Evolutionary conservation across 768 basidiomycete genomes (phyloP), one percentile per base, ranked within the genome.

Genomic region (Goffeauzyma gilvescens): DNA sequence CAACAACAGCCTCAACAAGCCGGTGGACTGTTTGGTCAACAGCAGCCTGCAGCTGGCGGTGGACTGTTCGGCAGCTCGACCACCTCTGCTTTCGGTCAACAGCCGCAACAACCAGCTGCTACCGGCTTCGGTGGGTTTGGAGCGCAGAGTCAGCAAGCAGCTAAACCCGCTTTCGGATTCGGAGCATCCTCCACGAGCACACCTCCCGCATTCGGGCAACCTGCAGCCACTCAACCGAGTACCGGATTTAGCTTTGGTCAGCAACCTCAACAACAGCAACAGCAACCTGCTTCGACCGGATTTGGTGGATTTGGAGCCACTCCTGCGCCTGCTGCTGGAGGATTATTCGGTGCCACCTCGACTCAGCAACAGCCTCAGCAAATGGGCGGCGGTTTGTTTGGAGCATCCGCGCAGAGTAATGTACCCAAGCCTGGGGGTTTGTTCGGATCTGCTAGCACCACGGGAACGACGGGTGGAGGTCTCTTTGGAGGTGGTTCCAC

Each of bases 1-100:
- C 35, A 28, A 6, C 26, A 40, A 27, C 25, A 22, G 7, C 34
- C 32, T 6, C 26, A 62, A 24, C 33, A 27, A 4, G 41, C 55
- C n/a, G 44, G 58, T 0, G 45, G 54, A 8, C 42, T 55, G 6
- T 67, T 67, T 40, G 63, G 65, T 38, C 21, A 53, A 12, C 66
- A 65, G 46, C 53, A 52, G 24, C 32, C 48, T 36, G 32, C 52
- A 46, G 23, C 46, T 38, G 33, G 45, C 28, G 42, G 42, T 26
- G 42, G 47, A 23, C 23, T 43, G 32, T 44, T 43, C 18, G 42
- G 41, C 15, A 30, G 21, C 17, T 12, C 7, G 22, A 34, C 25
- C 12, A 39, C 41, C 7, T 7, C 20, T 48, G 34, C 10, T 7
- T 52, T 58, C 23, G 46, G 32, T 24, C 54, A 59, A 32, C 60